Evolutionary conservation across 169 alveolate genomes (phyloP).

Genomic region (Eimeria tenella): DNA sequence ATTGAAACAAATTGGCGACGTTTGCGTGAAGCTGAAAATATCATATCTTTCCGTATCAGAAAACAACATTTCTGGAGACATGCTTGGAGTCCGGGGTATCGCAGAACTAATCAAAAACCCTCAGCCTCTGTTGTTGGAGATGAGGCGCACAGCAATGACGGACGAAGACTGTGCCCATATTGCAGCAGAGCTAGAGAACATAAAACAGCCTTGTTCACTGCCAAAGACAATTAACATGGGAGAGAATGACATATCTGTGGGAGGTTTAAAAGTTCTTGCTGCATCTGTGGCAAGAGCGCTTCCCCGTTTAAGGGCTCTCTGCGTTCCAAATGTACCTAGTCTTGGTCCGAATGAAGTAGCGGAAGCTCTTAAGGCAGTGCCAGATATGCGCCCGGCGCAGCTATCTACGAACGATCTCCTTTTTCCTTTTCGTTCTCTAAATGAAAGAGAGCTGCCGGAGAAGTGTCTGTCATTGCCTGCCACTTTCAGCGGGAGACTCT

Average conservation of each 20-base stretch:
- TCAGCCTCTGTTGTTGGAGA: conserved; percentile 28
- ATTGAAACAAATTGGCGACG: conserved; percentile 5
- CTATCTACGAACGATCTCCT: conserved; percentile 7
- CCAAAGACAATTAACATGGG: conserved; percentile 55
- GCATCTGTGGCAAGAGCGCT: conserved; percentile 40
- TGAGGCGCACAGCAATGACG: conserved; percentile 59
- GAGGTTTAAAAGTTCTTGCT: conserved; percentile 25
- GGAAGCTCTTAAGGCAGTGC: conserved; percentile 1
- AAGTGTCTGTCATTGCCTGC: conserved; percentile 56
- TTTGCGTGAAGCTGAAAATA: conserved; percentile 11
- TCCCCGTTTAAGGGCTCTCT: conserved; percentile 56
- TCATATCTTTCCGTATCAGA: conserved; percentile 52
- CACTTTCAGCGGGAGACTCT: conserved; percentile 60
- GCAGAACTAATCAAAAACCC: conserved; percentile 13
- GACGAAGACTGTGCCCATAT: conserved; percentile 45
- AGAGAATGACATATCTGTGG: conserved; percentile 43
- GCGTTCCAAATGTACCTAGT: conserved; percentile 41
- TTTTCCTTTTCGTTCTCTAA: conserved; percentile 44
- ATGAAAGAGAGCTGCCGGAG: conserved; percentile 44
- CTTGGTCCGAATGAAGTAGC: neutral
- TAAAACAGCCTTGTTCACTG: neutral
- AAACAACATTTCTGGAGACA: conserved; percentile 41
- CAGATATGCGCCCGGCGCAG: conserved; percentile 59
- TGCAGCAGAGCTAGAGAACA: conserved; percentile 42
- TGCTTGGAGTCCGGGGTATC: conserved; percentile 14